These are phyloP conservation scores for Atalantia buxifolia DNA, from an alignment of 345 rosid genomes.

Conservation along the genomic window DNA sequence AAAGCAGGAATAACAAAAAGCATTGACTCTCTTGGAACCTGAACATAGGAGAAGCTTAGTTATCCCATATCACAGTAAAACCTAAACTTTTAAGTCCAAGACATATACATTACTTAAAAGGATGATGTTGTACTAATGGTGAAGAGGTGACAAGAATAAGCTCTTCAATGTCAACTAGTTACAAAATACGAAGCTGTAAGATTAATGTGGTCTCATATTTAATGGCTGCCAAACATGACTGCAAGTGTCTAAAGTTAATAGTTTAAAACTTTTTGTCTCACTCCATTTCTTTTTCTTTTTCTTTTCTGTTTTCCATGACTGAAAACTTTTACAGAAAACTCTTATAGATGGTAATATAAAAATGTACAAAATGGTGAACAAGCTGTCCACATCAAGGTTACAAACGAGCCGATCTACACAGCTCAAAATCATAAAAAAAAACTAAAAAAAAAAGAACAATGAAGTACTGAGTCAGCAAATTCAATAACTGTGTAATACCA, in stretches of 20 bases:
- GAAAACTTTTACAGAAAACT: no score
- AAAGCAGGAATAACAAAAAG: constrained; percentile 90
- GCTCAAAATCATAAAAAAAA: background rate
- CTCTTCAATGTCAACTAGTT: background rate
- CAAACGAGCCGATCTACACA: background rate
- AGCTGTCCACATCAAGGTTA: background rate
- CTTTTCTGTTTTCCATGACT: background rate
- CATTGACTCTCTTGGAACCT: constrained; percentile 96
- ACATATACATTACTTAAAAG: background rate
- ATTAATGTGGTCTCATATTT: background rate
- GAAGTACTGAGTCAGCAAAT: background rate
- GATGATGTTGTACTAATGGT: background rate
- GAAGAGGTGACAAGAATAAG: background rate
- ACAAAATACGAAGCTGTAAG: background rate
- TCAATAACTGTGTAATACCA: background rate
- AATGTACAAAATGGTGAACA: background rate
- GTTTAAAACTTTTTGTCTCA: background rate
- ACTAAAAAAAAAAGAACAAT: background rate
- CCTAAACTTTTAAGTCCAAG: background rate
- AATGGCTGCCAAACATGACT: background rate
- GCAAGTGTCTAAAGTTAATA: background rate
- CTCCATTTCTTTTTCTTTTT: background rate
- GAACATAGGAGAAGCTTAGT: constrained; percentile 5
- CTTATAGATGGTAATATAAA: background rate
- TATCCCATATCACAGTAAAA: background rate